Percentiles rank a stretch among this genome's conserved stretches.
These are phyloP conservation scores for Globisporangium barbulae DNA, from an alignment of 352 stramenopile genomes.

Conservation along the genomic window DNA sequence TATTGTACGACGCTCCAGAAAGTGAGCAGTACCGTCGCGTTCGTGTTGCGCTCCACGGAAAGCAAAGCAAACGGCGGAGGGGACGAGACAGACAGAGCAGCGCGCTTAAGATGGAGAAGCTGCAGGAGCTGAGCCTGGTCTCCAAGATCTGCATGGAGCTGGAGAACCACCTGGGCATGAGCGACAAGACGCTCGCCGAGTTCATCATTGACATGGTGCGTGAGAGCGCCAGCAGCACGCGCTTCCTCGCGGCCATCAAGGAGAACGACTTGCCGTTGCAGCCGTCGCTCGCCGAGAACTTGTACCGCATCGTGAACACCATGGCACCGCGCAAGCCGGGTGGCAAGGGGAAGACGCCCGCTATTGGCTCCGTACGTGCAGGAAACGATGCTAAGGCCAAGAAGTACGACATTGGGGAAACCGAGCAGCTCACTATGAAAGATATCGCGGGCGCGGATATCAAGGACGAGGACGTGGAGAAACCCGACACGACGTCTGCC, in stretches of 20 bases:
- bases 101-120: slow-evolving; percentile 68
- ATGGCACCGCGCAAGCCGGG: slow-evolving; percentile 58
- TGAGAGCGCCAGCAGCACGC: slow-evolving; percentile 55
- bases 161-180: slow-evolving; percentile 92
- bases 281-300: slow-evolving; percentile 59
- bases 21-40: neutral
- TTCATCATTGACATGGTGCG: slow-evolving; percentile 93
- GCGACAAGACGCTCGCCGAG: slow-evolving; percentile 96
- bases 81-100: neutral
- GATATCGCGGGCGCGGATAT: slow-evolving; percentile 53
- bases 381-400: slow-evolving; percentile 16
- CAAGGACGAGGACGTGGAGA: slow-evolving; percentile 21
- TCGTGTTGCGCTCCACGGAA: neutral
- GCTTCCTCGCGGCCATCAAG: slow-evolving; percentile 61
- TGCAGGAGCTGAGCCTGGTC: slow-evolving; percentile 85
- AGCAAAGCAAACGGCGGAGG: slow-evolving; percentile 9
- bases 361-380: neutral
- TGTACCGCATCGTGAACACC: slow-evolving; percentile 79
- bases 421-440: slow-evolving; percentile 60
- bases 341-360: slow-evolving; percentile 4
- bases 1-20: neutral
- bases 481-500: neutral
- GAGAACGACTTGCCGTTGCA: slow-evolving; percentile 61
- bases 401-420: slow-evolving; percentile 46
- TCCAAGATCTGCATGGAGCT: slow-evolving; percentile 88